Evolutionary conservation across 1,139 yeast species (phyloP).

Genomic region (Lodderomyces parapsilosis): DNA sequence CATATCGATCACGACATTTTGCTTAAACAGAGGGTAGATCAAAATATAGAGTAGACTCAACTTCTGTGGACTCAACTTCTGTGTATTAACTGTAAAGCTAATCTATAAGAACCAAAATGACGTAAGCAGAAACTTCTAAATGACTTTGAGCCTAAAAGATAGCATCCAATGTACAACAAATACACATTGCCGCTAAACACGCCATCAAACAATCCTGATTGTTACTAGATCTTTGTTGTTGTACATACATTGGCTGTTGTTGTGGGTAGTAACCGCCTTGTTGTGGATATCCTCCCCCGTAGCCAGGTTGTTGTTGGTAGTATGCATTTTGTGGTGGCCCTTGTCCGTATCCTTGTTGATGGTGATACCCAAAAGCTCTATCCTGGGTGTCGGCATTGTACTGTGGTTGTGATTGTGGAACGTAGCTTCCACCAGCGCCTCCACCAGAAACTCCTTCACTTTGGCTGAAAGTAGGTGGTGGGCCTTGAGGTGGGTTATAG

Average conservation of each 20-base stretch:
- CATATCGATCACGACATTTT: conserved; percentile 38
- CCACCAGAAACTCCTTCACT: conserved; percentile 7
- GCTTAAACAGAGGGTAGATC: conserved; percentile 21
- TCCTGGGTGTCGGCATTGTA: conserved; percentile 29
- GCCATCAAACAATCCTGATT: conserved; percentile 60
- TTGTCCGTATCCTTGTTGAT: conserved; percentile 30
- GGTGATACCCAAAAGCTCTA: conserved; percentile 27
- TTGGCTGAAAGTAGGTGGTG: conserved; percentile 45
- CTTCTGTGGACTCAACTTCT: not conserved
- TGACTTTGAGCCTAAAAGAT: conserved; percentile 41
- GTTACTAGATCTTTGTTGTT: conserved; percentile 41
- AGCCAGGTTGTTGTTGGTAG: conserved; percentile 16
- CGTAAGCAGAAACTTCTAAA: not conserved
- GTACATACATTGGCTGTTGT: conserved; percentile 66
- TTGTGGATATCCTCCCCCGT: conserved; percentile 20
- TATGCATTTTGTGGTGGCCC: conserved; percentile 18
- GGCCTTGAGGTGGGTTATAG: conserved; percentile 42
- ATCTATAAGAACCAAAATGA: not conserved
- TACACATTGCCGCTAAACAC: conserved; percentile 70
- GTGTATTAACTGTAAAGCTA: not conserved
- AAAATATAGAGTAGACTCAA: conserved; percentile 9
- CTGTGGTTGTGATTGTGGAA: conserved; percentile 39
- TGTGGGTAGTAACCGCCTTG: conserved; percentile 24
- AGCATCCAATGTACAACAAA: conserved; percentile 72
- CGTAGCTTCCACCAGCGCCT: conserved; percentile 14